phyloP scores from a whole-genome alignment of 2,329 filamentous ascomycete genomes.

The Metarhizium humberi region DNA sequence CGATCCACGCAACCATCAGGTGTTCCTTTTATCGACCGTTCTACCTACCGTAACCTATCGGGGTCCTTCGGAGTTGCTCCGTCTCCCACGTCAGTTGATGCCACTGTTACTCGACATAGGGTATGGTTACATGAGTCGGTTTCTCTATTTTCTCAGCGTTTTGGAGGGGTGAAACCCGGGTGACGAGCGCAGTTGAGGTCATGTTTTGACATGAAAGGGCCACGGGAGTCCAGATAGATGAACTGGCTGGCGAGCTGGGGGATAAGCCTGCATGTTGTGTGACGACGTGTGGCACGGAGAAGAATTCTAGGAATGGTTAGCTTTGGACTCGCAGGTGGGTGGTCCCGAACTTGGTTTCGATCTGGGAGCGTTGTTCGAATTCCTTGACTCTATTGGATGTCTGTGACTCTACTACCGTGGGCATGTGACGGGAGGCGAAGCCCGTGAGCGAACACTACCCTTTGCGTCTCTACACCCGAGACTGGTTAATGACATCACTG shows the following conservation, averaged over 20 bases:
- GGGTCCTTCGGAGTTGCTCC: neutral
- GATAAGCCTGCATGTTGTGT: neutral
- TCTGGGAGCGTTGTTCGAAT: neutral
- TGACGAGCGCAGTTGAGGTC: neutral
- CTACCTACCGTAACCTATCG: neutral
- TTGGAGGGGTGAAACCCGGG: neutral
- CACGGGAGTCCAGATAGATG: neutral
- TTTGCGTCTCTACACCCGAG: too few relatives aligned
- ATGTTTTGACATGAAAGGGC: neutral
- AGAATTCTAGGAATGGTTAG: neutral
- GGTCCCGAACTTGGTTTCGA: neutral
- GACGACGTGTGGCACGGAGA: neutral
- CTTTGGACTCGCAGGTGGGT: neutral
- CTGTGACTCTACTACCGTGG: too few relatives aligned
- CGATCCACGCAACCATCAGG: neutral
- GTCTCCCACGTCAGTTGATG: neutral
- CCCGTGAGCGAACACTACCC: too few relatives aligned
- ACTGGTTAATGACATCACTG: too few relatives aligned
- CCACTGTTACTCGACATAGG: neutral
- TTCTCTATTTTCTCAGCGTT: neutral
- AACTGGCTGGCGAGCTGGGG: neutral
- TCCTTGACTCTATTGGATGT: neutral
- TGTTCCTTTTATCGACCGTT: neutral
- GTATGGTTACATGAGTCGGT: neutral
- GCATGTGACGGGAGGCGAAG: too few relatives aligned